phyloP scores from a whole-genome alignment of 306 rosid genomes.

The Vigna radiata region DNA sequence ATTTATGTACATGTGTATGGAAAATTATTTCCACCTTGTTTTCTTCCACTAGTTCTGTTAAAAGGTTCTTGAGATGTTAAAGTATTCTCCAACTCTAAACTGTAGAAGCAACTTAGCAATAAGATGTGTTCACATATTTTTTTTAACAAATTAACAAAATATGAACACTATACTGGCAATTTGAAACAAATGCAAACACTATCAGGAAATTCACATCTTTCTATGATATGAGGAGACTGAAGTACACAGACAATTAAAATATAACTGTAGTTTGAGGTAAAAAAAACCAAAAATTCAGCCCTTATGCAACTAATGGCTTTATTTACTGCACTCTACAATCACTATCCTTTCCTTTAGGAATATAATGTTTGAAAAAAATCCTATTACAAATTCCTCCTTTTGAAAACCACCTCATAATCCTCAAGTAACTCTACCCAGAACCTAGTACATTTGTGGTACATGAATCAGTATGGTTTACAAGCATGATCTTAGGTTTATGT shows the following conservation, averaged over 20 bases:
- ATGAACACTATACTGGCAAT: no score
- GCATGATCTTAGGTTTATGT: background rate
- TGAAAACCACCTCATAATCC: background rate
- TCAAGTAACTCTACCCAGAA: constrained; percentile 26
- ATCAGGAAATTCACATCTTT: constrained; percentile 5
- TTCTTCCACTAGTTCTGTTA: no score
- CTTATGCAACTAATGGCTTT: constrained; percentile 5
- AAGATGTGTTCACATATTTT: no score
- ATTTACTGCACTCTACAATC: background rate
- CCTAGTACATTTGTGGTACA: background rate
- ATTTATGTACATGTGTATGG: no score
- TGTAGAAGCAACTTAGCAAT: no score
- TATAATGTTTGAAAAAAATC: background rate
- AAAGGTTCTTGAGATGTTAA: no score
- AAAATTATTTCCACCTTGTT: no score
- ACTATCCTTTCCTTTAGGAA: constrained; percentile 10
- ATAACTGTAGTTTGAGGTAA: background rate
- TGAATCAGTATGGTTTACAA: constrained; percentile 15
- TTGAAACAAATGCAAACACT: no score
- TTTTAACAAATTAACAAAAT: no score
- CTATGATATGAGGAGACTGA: background rate
- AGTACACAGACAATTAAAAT: background rate
- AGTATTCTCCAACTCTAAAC: no score
- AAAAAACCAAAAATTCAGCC: background rate
- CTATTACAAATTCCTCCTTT: background rate